Evolutionary conservation across 345 rosid species (phyloP).

Genomic region (Garcia nutans): DNA sequence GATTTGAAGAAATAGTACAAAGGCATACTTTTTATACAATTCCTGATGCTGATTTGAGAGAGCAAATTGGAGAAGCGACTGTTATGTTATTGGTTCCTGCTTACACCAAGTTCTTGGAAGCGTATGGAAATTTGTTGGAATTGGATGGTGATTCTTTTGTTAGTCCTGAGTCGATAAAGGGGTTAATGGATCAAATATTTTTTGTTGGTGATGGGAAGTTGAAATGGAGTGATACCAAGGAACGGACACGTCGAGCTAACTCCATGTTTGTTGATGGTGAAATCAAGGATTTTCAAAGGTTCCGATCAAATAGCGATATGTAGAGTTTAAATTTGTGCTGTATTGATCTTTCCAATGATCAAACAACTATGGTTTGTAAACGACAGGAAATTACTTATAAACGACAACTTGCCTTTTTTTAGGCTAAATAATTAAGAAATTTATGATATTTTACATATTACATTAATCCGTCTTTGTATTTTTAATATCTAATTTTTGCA

Average conservation of each 20-base stretch:
- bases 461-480: no score
- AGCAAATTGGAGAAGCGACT: slow-evolving; percentile 50
- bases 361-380: no score
- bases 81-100: slow-evolving; percentile 44
- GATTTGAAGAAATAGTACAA: slow-evolving; percentile 41
- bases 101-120: slow-evolving; percentile 38
- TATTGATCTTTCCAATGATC: no score
- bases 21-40: slow-evolving; percentile 38
- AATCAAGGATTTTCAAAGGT: slow-evolving; percentile 27
- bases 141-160: slow-evolving; percentile 21
- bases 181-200: slow-evolving; percentile 33
- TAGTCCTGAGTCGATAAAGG: slow-evolving; percentile 34
- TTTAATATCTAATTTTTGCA: no score
- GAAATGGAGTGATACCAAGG: slow-evolving; percentile 38
- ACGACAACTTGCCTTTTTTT: no score
- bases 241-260: slow-evolving; percentile 13
- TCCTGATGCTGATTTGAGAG: slow-evolving; percentile 52
- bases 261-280: slow-evolving; percentile 25
- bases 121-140: slow-evolving; percentile 17
- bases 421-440: no score
- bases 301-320: slow-evolving; percentile 4
- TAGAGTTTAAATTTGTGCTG: not conserved
- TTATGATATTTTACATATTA: no score
- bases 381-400: no score
- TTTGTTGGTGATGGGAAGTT: slow-evolving; percentile 29